Evolutionary conservation across 202 grass and related monocot species (phyloP), one percentile per base, ranked within the genome.

Genomic region (Zoysia matrella): DNA sequence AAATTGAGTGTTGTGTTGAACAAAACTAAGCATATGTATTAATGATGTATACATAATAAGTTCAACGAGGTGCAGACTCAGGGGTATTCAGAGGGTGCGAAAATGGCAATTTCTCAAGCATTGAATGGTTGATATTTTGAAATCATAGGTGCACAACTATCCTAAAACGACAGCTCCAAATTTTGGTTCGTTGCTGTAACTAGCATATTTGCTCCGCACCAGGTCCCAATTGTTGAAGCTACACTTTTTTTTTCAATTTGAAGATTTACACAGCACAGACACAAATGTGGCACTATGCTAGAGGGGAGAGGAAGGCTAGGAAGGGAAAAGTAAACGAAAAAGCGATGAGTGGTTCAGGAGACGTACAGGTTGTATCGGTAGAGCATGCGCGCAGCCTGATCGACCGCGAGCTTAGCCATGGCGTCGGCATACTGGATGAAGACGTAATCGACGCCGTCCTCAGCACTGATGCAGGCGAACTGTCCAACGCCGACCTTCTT

Each of bases 351-450:
- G 13, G 74, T 14, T 70, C 6, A 9, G 57, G 83, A 53, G 8
- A 69, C 84, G 76, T 92, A 98, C 92, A 95, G 68, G 94, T 95
- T 95, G 73, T 98, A 98, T 83, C 95, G 83, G 82, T 98, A 98
- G 76, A 98, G 92, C 84, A 98, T 82, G 75, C 86, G 86, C 4
- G 86, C 68, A 14, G 92, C 92, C 86, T 93, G 92, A 68, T 93
- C 88, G 70, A 98, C 90, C 3, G 89, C 92, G 69, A 95, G 93
- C 73, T 98, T 98, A 16, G 92, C 92, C 95, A 98, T 98, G 75
- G 86, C 92, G 68, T 98, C 95, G 1, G 86, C 86, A 54, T 95
- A 98, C 79, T 98, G 88, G 11, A 98, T 89, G 71, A 95, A 98
- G 3, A 98, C 85, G 76, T 98, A 98, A 43, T 95, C 88, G 5